Evolutionary conservation across 805 yeast species (phyloP).

Genomic region (Wickerhamomyces hampshirensis): DNA sequence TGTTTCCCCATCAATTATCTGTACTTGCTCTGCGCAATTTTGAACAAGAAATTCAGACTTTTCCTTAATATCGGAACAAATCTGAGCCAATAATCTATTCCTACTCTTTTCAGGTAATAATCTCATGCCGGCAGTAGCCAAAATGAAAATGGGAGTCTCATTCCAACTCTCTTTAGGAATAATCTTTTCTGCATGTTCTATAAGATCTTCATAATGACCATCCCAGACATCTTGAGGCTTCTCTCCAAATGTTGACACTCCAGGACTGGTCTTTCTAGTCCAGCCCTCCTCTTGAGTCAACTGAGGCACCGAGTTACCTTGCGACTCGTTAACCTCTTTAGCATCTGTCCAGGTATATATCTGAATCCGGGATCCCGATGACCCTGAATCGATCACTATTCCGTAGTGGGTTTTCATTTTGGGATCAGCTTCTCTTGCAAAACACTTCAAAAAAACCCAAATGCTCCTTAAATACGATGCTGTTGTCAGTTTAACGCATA

Average conservation of each 20-base stretch:
- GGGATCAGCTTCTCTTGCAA: no score
- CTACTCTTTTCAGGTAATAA: conserved; percentile 55
- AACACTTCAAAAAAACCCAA: no score
- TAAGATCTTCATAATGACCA: conserved; percentile 59
- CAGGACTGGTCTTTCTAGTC: conserved; percentile 75
- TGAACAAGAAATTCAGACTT: conserved; percentile 50
- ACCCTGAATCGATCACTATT: conserved; percentile 90
- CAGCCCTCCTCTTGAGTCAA: conserved; percentile 61
- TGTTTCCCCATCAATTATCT: conserved; percentile 87
- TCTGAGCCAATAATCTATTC: conserved; percentile 45
- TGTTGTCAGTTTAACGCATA: no score
- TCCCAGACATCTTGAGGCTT: conserved; percentile 58
- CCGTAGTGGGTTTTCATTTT: conserved; percentile 49
- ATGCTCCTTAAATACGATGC: no score
- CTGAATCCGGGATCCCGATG: conserved; percentile 88
- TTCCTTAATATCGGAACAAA: conserved; percentile 53
- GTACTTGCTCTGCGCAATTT: conserved; percentile 66
- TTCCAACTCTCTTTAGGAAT: conserved; percentile 58
- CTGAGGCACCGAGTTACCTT: conserved; percentile 58
- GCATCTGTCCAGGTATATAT: conserved; percentile 76
- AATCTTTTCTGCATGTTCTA: conserved; percentile 62
- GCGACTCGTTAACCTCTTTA: conserved; percentile 25
- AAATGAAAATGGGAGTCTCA: conserved; percentile 82
- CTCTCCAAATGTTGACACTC: conserved; percentile 66
- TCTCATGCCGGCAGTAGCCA: conserved; percentile 98